Conservation (phyloP, 1,284 basidiomycete genomes). For the Puccinia polysora region DNA sequence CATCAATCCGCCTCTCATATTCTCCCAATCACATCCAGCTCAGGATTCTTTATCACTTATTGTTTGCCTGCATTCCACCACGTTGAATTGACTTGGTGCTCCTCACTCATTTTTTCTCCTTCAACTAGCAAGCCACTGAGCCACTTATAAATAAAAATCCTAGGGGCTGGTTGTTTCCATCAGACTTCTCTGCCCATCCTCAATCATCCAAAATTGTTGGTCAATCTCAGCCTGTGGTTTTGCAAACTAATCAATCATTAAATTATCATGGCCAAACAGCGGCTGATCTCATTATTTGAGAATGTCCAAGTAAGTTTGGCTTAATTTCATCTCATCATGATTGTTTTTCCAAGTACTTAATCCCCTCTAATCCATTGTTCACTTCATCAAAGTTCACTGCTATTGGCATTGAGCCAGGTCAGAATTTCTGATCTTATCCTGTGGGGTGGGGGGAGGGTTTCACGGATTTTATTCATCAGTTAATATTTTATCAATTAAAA, state of each 20-base stretch:
- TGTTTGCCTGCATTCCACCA: too few species aligned
- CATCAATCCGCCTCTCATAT: too few species aligned
- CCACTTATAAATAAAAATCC: too few species aligned
- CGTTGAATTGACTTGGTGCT: too few species aligned
- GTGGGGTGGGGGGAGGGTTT: too few species aligned
- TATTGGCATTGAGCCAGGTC: conserved; percentile 78
- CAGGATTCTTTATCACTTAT: too few species aligned
- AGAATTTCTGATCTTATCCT: not conserved
- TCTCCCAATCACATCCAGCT: too few species aligned
- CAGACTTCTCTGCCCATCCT: too few species aligned
- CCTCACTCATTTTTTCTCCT: too few species aligned
- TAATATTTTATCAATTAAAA: not conserved
- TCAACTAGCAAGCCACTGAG: too few species aligned
- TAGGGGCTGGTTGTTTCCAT: too few species aligned
- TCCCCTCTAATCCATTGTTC: conserved; percentile 12
- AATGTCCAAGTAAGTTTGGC: conserved; percentile 54
- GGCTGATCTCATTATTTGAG: conserved; percentile 54
- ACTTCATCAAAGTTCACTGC: conserved; percentile 73
- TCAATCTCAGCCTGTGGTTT: not conserved
- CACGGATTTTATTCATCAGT: not conserved
- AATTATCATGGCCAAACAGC: conserved; percentile 33
- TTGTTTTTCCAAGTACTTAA: not conserved
- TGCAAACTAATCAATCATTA: not conserved
- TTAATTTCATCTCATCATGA: not conserved
- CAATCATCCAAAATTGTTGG: not conserved